Evolutionary conservation across 2,329 filamentous ascomycete genomes (phyloP).

Genomic region (Claviceps humidiphila): DNA sequence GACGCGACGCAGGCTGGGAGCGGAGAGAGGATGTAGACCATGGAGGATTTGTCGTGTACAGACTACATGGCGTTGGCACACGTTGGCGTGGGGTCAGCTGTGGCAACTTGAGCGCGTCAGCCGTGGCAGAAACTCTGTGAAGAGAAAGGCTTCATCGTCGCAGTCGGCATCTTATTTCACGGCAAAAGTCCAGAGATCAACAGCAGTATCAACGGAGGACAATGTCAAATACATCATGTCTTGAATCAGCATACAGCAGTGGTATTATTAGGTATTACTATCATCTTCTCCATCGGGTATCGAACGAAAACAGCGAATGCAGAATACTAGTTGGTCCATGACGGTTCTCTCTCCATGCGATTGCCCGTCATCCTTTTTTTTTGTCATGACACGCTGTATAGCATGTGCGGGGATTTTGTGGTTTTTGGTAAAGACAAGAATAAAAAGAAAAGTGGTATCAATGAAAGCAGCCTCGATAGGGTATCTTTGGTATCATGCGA

Average conservation of each 20-base stretch:
- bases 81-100: no score
- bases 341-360: neutral
- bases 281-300: conserved; percentile 25
- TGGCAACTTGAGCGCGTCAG: no score
- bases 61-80: no score
- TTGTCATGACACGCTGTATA: neutral
- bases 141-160: no score
- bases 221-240: neutral
- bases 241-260: conserved; percentile 21
- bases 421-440: conserved; percentile 10
- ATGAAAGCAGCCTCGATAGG: conserved; percentile 37
- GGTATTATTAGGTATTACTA: conserved; percentile 33
- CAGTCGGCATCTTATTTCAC: no score
- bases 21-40: no score
- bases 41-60: no score
- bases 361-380: conserved; percentile 10
- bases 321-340: conserved; percentile 11
- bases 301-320: conserved; percentile 23
- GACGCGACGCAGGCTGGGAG: no score
- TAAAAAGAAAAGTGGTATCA: conserved; percentile 27
- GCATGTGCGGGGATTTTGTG: conserved; percentile 11
- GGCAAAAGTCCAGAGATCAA: no score
- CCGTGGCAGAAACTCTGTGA: no score
- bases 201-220: no score
- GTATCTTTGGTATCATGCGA: conserved; percentile 38